Percentiles rank a stretch among this genome's conserved stretches.
These are phyloP conservation scores for Gastrolobium bilobum DNA, from an alignment of 306 rosid species.

Conservation along the genomic window DNA sequence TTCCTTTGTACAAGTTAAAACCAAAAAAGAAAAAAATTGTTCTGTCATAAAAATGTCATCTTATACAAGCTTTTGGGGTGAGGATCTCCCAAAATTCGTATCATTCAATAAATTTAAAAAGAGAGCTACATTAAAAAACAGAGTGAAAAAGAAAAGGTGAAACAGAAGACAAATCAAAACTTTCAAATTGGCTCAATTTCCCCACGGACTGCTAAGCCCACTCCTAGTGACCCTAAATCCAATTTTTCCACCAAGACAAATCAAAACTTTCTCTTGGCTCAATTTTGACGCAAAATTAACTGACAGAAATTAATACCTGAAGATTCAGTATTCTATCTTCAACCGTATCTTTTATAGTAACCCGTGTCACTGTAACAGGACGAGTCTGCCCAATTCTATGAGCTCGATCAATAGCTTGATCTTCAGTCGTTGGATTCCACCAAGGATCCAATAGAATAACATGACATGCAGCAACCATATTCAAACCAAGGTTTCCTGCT, in stretches of 20 bases:
- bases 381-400: constrained; percentile 99
- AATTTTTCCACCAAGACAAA: constrained; percentile 22
- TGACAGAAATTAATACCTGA: constrained; percentile 66
- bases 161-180: constrained; percentile 29
- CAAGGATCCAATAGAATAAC: constrained; percentile 97
- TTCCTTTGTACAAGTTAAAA: neutral
- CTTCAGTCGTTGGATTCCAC: constrained; percentile 99
- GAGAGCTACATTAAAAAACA: neutral
- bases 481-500: constrained; percentile 98
- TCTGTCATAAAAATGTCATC: neutral
- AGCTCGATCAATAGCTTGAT: constrained; percentile 97
- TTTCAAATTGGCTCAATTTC: constrained; percentile 16
- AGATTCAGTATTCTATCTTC: constrained; percentile 96
- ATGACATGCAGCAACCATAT: constrained; percentile 98
- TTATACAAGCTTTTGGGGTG: neutral
- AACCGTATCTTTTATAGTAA: constrained; percentile 89
- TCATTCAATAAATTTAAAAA: neutral
- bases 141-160: neutral
- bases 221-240: constrained; percentile 36
- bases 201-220: constrained; percentile 31
- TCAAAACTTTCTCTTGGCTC: too few relatives aligned
- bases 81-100: too few relatives aligned
- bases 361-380: constrained; percentile 91
- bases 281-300: constrained; percentile 39
- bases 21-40: neutral